Conservation (phyloP, 1,284 basidiomycete species). For the Tremellales sp. region DNA sequence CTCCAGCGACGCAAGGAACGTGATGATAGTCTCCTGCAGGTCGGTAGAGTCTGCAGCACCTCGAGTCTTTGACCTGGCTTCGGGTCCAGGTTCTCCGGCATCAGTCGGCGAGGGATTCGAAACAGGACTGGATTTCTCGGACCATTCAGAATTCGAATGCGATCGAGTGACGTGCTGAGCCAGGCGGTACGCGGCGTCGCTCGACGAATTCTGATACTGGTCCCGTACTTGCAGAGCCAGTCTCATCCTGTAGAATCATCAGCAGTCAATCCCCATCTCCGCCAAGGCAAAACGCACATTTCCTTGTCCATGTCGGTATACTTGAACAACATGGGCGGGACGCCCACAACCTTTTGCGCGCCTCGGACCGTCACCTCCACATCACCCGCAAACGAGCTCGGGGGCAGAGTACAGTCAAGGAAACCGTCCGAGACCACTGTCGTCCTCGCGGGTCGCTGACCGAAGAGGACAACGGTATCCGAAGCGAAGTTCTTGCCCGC, state of each 20-base stretch:
- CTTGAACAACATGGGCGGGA: constrained; percentile 23
- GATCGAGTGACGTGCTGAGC: constrained; percentile 30
- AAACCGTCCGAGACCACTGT: constrained; percentile 92
- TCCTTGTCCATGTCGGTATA: constrained; percentile 41
- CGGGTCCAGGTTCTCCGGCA: neutral
- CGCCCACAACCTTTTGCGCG: constrained; percentile 10
- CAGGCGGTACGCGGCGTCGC: constrained; percentile 37
- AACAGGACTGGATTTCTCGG: constrained; percentile 27
- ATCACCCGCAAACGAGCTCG: constrained; percentile 72
- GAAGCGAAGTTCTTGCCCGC: constrained; percentile 78
- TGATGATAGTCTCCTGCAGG: constrained; percentile 72
- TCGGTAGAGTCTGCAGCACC: constrained; percentile 17
- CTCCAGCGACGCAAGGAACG: constrained; percentile 58
- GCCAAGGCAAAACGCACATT: constrained; percentile 24
- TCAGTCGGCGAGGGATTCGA: constrained; percentile 19
- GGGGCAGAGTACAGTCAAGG: constrained; percentile 86
- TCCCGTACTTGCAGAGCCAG: constrained; percentile 39
- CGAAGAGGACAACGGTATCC: constrained; percentile 71
- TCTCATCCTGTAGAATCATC: constrained; percentile 31
- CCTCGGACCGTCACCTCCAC: constrained; percentile 84
- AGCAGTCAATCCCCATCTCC: constrained; percentile 1
- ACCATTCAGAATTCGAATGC: constrained; percentile 26
- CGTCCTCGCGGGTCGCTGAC: constrained; percentile 76
- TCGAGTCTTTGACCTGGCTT: neutral
- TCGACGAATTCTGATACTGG: constrained; percentile 30